A percentile compares a stretch with the other conserved stretches of the same genome.
Conservation (phyloP, 2,329 filamentous ascomycete species). For the Aspergillus ruber region DNA sequence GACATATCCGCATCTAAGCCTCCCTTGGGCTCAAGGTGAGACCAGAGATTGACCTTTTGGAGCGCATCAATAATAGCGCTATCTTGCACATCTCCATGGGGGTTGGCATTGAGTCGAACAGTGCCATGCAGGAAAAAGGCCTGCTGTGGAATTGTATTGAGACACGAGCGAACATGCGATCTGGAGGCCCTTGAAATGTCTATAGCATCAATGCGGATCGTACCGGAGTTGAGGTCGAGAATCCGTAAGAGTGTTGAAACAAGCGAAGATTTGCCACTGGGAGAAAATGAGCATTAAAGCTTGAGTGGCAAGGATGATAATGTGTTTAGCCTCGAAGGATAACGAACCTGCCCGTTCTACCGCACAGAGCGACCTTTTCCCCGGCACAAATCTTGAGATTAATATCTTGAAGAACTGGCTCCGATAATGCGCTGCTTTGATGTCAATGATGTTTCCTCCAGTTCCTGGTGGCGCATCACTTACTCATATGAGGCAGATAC, state of each 20-base stretch:
- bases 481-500: constrained; percentile 42
- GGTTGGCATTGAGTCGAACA: constrained; percentile 36
- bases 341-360: constrained; percentile 32
- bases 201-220: constrained; percentile 38
- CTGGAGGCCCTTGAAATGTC: constrained; percentile 35
- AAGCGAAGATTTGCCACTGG: constrained; percentile 40
- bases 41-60: constrained; percentile 31
- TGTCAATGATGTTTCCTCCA: background rate
- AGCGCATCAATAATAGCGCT: constrained; percentile 31
- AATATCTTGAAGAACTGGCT: constrained; percentile 41
- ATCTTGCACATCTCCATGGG: constrained; percentile 25
- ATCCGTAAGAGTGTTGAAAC: constrained; percentile 38
- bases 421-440: constrained; percentile 13
- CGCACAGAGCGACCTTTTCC: constrained; percentile 38
- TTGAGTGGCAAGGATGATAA: too few species aligned
- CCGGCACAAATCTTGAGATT: constrained; percentile 39
- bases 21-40: constrained; percentile 33
- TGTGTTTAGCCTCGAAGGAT: background rate
- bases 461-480: background rate
- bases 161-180: constrained; percentile 32
- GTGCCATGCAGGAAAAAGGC: constrained; percentile 37
- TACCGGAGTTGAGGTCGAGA: constrained; percentile 34
- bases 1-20: constrained; percentile 39
- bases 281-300: too few species aligned
- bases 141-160: constrained; percentile 42